Base-by-base conservation (phyloP, 2,329 filamentous ascomycete species). In the Nemania abortiva region DNA sequence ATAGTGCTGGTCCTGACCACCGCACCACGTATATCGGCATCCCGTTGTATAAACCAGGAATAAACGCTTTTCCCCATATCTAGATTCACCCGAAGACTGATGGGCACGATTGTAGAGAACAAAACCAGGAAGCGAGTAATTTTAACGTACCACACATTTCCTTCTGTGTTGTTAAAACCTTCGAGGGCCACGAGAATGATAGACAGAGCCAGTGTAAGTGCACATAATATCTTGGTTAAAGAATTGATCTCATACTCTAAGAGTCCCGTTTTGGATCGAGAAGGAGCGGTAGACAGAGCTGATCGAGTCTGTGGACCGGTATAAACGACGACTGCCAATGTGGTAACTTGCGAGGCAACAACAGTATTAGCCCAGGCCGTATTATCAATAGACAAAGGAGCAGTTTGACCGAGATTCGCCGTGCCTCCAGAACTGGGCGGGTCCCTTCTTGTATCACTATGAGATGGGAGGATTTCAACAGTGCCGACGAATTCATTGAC, bases 291-390 rank as follows among this genome's bases (percentile, higher is more conserved):
- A 0, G 96, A 98, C 39, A 99, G 86, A 6, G 96, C 95, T 29
- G 97, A 97, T 67, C 97, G 90, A 1, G 96, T 99, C 80, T 99
- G 93, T 0, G 94, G 91, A 0, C 96, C 97, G 3, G 96, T 98
- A 79, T 99, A 99, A 70, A 99, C 87, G 59, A 99, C 93, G 1
- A 95, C 93, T 2, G 95, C 95, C 67, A 97, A 85, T 0, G 96
- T 96, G 3, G 89, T 92, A 0, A 92, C 95, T 78, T 95, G 96
- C 0, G 95, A 98, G 0, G 96, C 96, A 69, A 99, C 92, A 27
- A 99, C 92, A 0, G 96, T 99, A 78, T 98, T 99, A 20, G 95
- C 95, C 96, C 97, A 99, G 10, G 97, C 96, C 7, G 96, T 98
- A 77, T 99, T 98, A 81, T 99, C 96, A 71, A 99, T 98, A 1